phyloP scores from a whole-genome alignment of 2,329 filamentous ascomycete genomes.

The Fonsecaea monophora region DNA sequence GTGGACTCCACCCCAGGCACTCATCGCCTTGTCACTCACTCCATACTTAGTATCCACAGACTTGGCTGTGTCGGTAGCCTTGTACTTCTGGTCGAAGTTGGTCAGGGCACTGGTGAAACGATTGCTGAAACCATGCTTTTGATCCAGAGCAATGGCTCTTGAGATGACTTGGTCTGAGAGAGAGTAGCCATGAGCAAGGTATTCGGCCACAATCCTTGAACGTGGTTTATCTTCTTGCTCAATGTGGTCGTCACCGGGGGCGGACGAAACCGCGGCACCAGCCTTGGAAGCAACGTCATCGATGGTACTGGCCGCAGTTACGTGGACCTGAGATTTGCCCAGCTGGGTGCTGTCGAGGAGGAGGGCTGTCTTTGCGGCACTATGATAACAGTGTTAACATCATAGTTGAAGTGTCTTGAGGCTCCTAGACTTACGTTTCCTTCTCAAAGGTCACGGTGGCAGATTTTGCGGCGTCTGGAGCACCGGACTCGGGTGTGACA shows the following conservation, averaged over 20 bases:
- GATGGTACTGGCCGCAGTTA: slow-evolving; percentile 72
- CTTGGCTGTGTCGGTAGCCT: slow-evolving; percentile 85
- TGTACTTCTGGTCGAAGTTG: slow-evolving; percentile 82
- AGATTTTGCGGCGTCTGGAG: slow-evolving; percentile 70
- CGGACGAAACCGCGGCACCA: slow-evolving; percentile 60
- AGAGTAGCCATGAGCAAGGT: slow-evolving; percentile 92
- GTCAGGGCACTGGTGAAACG: slow-evolving; percentile 79
- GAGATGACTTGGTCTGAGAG: slow-evolving; percentile 79
- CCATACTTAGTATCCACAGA: slow-evolving; percentile 85
- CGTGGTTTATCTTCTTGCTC: slow-evolving; percentile 97
- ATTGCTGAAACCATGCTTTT: slow-evolving; percentile 82
- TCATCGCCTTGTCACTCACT: slow-evolving; percentile 74
- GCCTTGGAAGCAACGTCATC: slow-evolving; percentile 69
- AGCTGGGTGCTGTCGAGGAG: slow-evolving; percentile 97
- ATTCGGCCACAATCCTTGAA: slow-evolving; percentile 91
- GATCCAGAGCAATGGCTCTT: slow-evolving; percentile 83
- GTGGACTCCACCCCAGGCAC: slow-evolving; percentile 70
- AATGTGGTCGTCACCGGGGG: slow-evolving; percentile 65
- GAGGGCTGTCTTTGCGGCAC: slow-evolving; percentile 91
- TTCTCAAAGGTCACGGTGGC: slow-evolving; percentile 97
- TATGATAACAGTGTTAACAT: slow-evolving; percentile 36
- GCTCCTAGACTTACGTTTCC: slow-evolving; percentile 66
- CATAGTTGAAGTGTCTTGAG: neutral
- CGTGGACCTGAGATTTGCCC: slow-evolving; percentile 75
- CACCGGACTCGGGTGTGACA: slow-evolving; percentile 66